Evolutionary conservation across 805 yeast species (phyloP).

Genomic region (Spathaspora hagerdaliae): DNA sequence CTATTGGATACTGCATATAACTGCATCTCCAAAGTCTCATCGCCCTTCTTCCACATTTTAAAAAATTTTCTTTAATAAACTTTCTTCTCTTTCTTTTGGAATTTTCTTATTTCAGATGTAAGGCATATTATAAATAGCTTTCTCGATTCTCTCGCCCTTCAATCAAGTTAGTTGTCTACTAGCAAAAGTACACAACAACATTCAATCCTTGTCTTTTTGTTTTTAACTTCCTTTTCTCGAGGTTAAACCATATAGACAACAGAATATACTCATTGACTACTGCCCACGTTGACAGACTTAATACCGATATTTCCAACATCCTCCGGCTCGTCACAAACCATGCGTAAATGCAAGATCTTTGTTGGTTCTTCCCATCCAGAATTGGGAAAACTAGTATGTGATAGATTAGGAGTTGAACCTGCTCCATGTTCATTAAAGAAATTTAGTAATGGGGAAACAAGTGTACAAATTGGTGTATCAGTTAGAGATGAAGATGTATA

Average conservation of each 20-base stretch:
- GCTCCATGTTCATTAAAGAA: constrained; percentile 90
- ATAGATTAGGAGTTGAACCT: constrained; percentile 84
- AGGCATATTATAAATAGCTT: no score
- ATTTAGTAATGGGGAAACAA: constrained; percentile 96
- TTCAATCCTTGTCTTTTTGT: neutral
- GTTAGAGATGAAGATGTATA: constrained; percentile 97
- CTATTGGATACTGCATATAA: no score
- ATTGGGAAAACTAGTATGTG: constrained; percentile 85
- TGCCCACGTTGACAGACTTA: constrained; percentile 5
- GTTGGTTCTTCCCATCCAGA: constrained; percentile 97
- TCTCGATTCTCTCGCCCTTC: no score
- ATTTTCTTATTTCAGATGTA: no score
- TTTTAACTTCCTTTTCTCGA: neutral
- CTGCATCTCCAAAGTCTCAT: no score
- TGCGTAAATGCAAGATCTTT: constrained; percentile 97
- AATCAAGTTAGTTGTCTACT: no score
- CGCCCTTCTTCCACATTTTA: no score
- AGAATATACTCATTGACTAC: no score
- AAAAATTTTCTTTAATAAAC: no score
- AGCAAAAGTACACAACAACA: neutral
- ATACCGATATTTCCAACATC: neutral
- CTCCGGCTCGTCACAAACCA: constrained; percentile 18
- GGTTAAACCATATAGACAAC: neutral
- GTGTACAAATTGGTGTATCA: constrained; percentile 90
- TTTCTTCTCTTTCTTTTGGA: no score